A percentile compares a stretch with the other conserved stretches of the same genome.
phyloP scores from a whole-genome alignment of 768 basidiomycete genomes.

The Steccherinum ochraceum region DNA sequence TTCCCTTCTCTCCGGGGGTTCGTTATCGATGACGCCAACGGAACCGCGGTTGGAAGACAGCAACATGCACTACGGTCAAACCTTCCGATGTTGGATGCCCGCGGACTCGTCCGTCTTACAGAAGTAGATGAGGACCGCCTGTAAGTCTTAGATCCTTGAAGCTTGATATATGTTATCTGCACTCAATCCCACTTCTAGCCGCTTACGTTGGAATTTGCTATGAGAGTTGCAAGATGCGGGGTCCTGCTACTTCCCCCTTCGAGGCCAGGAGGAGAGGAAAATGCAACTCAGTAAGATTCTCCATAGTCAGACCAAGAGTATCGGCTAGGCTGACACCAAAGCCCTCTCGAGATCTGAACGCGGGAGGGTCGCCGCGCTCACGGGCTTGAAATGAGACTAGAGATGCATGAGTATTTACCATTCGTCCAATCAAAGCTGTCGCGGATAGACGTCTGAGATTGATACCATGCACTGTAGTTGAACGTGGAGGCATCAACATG shows the following conservation, averaged over 20 bases:
- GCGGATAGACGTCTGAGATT: constrained; percentile 95
- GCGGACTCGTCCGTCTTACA: not conserved
- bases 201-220: not conserved
- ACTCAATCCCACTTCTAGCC: not conserved
- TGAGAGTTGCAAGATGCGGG: no score
- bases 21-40: not conserved
- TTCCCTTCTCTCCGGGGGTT: not conserved
- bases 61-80: not conserved
- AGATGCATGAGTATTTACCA: constrained; percentile 34
- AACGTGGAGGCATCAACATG: no score
- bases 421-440: constrained; percentile 99
- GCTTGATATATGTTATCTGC: not conserved
- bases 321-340: constrained; percentile 92
- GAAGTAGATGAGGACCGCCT: not conserved
- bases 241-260: no score
- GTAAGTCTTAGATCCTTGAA: not conserved
- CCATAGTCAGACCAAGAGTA: constrained; percentile 34
- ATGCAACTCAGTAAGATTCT: no score
- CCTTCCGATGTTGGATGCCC: not conserved
- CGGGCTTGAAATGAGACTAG: not conserved
- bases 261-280: no score
- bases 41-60: no score
- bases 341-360: constrained; percentile 48
- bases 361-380: constrained; percentile 1
- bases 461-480: no score